Evolutionary conservation across 2,329 filamentous ascomycete species (phyloP).

Genomic region (Calonectria pseudoreteaudii): DNA sequence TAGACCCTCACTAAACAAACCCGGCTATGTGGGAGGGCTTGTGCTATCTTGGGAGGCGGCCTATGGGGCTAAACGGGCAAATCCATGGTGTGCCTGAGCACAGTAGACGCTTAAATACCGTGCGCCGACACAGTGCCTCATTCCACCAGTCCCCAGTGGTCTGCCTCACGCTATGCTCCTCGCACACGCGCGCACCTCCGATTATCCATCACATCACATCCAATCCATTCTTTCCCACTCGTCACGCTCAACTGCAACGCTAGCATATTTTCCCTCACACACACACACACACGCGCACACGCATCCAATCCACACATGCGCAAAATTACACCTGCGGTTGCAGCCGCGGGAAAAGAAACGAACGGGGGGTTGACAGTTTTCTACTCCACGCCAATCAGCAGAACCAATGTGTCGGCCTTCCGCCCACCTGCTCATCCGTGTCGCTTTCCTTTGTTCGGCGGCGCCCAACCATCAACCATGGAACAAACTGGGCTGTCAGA

Average conservation of each 20-base stretch:
- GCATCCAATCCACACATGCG: constrained; percentile 10
- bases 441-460: neutral
- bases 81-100: constrained; percentile 16
- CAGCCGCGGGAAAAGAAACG: constrained; percentile 13
- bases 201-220: constrained; percentile 12
- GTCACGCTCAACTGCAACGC: constrained; percentile 19
- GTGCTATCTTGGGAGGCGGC: neutral
- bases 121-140: constrained; percentile 8
- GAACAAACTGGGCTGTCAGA: neutral
- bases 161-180: constrained; percentile 13
- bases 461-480: neutral
- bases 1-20: constrained; percentile 6
- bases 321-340: constrained; percentile 10
- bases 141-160: constrained; percentile 4
- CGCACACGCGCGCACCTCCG: constrained; percentile 13
- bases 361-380: neutral
- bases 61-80: constrained; percentile 10
- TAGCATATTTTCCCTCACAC: constrained; percentile 15
- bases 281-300: neutral
- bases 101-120: constrained; percentile 23
- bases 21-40: constrained; percentile 12
- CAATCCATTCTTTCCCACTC: constrained; percentile 17
- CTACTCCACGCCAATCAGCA: constrained; percentile 13
- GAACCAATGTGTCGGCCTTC: neutral
- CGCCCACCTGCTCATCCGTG: neutral